A percentile compares a stretch with the other conserved stretches of the same genome.
These are phyloP conservation scores for Prototheca stagnorum DNA, from an alignment of 163 green algal genomes.

Conservation along the genomic window DNA sequence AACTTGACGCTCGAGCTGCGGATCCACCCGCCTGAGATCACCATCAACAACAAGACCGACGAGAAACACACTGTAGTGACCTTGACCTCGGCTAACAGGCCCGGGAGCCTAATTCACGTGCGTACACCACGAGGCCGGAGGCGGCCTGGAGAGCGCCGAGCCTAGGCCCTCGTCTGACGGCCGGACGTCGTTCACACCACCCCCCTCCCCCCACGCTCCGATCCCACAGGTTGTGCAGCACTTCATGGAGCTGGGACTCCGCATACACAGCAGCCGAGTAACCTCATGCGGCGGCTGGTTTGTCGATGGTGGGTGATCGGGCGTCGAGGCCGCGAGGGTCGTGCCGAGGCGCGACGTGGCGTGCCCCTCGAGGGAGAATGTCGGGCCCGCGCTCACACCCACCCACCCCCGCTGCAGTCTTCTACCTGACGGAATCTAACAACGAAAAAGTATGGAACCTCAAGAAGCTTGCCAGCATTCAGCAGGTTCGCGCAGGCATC, in stretches of 20 bases:
- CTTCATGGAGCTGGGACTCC: slow-evolving; percentile 78
- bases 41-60: slow-evolving; percentile 64
- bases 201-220: neutral
- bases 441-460: slow-evolving; percentile 17
- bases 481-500: slow-evolving; percentile 15
- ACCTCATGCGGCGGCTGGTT: slow-evolving; percentile 91
- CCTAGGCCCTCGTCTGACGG: neutral
- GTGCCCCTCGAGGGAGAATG: too few species aligned
- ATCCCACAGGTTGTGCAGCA: slow-evolving; percentile 64
- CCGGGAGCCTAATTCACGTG: slow-evolving; percentile 62
- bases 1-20: slow-evolving; percentile 72
- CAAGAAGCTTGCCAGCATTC: slow-evolving; percentile 35
- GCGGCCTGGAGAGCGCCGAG: too few species aligned
- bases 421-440: slow-evolving; percentile 27
- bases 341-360: too few species aligned
- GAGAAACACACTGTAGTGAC: slow-evolving; percentile 54
- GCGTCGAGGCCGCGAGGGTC: too few species aligned
- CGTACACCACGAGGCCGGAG: too few species aligned
- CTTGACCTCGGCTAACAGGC: slow-evolving; percentile 81
- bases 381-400: too few species aligned
- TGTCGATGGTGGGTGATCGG: slow-evolving; percentile 63
- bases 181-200: neutral
- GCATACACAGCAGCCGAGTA: slow-evolving; percentile 66
- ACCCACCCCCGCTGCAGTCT: too few species aligned
- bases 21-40: slow-evolving; percentile 59